phyloP scores from a whole-genome alignment of 2,329 filamentous ascomycete species.

The Colletotrichum plurivorum region DNA sequence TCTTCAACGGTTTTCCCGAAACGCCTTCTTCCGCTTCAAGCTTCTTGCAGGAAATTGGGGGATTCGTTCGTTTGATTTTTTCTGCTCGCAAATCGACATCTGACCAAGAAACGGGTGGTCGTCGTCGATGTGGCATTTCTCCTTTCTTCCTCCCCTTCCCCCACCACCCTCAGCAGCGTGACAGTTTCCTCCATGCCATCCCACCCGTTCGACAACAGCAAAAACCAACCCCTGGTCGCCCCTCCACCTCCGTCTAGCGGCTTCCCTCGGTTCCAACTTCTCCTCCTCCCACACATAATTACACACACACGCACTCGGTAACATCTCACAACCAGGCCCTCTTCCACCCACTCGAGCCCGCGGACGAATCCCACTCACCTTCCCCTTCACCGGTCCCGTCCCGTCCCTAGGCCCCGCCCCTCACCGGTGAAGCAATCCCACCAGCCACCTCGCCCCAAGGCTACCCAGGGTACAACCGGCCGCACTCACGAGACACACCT shows the following conservation, averaged over 20 bases:
- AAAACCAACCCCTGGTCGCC: not conserved
- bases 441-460: slow-evolving; percentile 23
- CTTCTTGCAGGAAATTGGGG: slow-evolving; percentile 23
- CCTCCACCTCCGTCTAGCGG: not conserved
- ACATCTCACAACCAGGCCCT: too few species aligned
- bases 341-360: not conserved
- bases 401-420: slow-evolving; percentile 37
- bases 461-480: not conserved
- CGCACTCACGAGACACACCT: slow-evolving; percentile 14
- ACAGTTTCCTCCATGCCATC: slow-evolving; percentile 32
- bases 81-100: slow-evolving; percentile 2
- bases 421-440: slow-evolving; percentile 37
- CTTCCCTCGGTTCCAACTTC: slow-evolving; percentile 23
- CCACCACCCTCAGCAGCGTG: slow-evolving; percentile 12
- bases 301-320: not conserved
- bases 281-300: not conserved
- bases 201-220: not conserved
- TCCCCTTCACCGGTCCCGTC: slow-evolving; percentile 36
- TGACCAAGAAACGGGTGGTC: slow-evolving; percentile 2
- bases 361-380: slow-evolving; percentile 26
- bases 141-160: too few species aligned
- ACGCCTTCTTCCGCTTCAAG: slow-evolving; percentile 8
- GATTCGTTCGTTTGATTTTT: not conserved
- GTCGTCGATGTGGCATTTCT: too few species aligned
- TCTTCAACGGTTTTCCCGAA: slow-evolving; percentile 16